phyloP scores from a whole-genome alignment of 306 rosid genomes.

The Castanea crenata region DNA sequence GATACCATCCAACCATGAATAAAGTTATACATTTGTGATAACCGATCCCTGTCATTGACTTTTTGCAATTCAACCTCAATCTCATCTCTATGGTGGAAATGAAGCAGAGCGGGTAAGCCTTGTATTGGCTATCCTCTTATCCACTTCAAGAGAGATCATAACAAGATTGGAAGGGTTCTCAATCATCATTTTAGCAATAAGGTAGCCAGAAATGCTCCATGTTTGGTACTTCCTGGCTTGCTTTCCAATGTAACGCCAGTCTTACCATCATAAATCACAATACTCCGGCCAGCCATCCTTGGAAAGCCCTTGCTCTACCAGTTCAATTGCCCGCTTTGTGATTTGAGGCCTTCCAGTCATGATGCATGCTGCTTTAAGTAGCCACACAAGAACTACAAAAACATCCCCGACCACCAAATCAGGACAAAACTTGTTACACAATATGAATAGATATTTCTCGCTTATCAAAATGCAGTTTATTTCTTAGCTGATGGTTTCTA shows the following conservation, averaged over 20 bases:
- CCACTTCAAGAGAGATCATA: conserved; percentile 11
- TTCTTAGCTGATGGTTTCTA: no score
- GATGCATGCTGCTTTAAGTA: conserved; percentile 21
- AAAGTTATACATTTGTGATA: background rate
- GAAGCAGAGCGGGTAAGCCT: conserved; percentile 11
- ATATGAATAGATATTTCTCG: no score
- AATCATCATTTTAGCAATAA: conserved; percentile 25
- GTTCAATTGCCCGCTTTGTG: conserved; percentile 21
- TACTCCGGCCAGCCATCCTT: conserved; percentile 28
- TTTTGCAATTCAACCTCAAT: background rate
- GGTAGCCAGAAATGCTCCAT: conserved; percentile 21
- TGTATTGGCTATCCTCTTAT: conserved; percentile 6
- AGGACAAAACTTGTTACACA: no score
- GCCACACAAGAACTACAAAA: conserved; percentile 26
- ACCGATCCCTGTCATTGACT: background rate
- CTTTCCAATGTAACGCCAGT: conserved; percentile 16
- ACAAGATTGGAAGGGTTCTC: conserved; percentile 12
- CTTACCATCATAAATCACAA: conserved; percentile 24
- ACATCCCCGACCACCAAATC: background rate
- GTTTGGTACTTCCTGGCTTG: conserved; percentile 24
- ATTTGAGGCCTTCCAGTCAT: conserved; percentile 13
- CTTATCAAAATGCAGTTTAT: no score
- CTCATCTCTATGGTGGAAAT: background rate
- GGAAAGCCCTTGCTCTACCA: conserved; percentile 16
- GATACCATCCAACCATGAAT: background rate